phyloP scores from a whole-genome alignment of 2,329 filamentous ascomycete species.

The Sarocladium strictum region DNA sequence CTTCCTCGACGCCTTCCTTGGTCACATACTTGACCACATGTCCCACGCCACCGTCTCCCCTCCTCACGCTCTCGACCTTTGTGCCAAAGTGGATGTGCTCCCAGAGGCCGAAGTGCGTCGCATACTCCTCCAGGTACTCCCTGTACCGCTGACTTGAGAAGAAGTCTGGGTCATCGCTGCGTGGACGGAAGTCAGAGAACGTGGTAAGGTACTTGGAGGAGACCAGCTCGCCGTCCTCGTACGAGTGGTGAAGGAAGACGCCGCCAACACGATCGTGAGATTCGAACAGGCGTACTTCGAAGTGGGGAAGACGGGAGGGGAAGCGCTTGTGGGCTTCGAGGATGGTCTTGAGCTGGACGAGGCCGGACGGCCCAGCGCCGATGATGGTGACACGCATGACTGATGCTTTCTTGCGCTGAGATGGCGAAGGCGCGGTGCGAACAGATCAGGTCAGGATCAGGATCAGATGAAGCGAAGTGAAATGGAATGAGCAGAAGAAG shows the following conservation, averaged over 20 bases:
- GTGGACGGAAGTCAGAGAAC: conserved; percentile 37
- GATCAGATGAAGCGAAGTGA: no score
- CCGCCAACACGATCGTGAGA: conserved; percentile 34
- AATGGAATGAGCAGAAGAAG: not conserved
- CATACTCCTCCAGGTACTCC: conserved; percentile 33
- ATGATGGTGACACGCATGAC: conserved; percentile 31
- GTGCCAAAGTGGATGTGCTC: conserved; percentile 23
- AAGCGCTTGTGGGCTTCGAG: conserved; percentile 26
- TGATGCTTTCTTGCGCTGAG: no score
- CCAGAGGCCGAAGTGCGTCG: conserved; percentile 29
- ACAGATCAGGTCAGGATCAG: no score
- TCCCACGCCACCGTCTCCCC: not conserved
- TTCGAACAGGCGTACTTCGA: conserved; percentile 38
- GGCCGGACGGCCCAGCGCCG: conserved; percentile 32
- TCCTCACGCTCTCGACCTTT: conserved; percentile 5
- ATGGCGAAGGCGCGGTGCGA: no score
- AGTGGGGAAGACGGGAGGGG: conserved; percentile 18
- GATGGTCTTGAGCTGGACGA: conserved; percentile 33
- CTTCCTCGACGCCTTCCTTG: not conserved
- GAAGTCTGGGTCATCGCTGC: conserved; percentile 33
- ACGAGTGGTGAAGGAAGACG: conserved; percentile 34
- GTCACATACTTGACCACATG: conserved; percentile 3
- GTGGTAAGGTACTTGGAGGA: conserved; percentile 38
- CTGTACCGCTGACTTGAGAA: conserved; percentile 30
- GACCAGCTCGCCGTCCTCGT: conserved; percentile 37